Percentiles rank a stretch among this genome's conserved stretches.
These are phyloP conservation scores for Paracamarosporium sp. DNA, from an alignment of 2,329 filamentous ascomycete species.

Conservation along the genomic window DNA sequence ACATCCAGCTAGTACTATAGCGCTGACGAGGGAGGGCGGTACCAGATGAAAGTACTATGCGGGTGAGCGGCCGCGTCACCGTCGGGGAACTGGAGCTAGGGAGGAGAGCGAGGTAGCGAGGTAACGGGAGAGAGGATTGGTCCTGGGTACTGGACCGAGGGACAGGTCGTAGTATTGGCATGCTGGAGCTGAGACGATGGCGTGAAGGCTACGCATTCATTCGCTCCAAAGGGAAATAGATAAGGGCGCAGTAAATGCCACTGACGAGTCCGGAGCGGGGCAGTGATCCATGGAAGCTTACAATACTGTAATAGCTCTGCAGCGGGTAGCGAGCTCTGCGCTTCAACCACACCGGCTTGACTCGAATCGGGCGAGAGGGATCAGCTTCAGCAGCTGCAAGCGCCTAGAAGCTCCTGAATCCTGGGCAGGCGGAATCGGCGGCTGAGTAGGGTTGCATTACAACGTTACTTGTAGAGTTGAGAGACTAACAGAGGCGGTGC, in stretches of 20 bases:
- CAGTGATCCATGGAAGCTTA: neutral
- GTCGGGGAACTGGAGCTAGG: constrained; percentile 5
- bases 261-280: constrained; percentile 3
- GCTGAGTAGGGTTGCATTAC: constrained; percentile 13
- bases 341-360: constrained; percentile 5
- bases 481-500: constrained; percentile 12
- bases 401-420: neutral
- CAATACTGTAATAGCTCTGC: neutral
- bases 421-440: neutral
- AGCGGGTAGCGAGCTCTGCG: constrained; percentile 2
- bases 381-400: constrained; percentile 5
- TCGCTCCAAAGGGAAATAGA: constrained; percentile 8
- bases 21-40: neutral
- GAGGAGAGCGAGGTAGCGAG: neutral
- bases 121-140: constrained; percentile 7
- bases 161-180: constrained; percentile 5
- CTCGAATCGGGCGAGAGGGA: neutral
- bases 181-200: constrained; percentile 9
- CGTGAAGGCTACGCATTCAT: constrained; percentile 12
- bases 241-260: constrained; percentile 10
- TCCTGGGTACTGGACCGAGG: constrained; percentile 7
- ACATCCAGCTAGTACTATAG: neutral
- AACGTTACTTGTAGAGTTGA: constrained; percentile 15
- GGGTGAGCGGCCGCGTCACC: neutral
- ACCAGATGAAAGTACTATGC: constrained; percentile 11